Evolutionary conservation across 2,329 filamentous ascomycete genomes (phyloP).

Genomic region (Xylaria sp.): DNA sequence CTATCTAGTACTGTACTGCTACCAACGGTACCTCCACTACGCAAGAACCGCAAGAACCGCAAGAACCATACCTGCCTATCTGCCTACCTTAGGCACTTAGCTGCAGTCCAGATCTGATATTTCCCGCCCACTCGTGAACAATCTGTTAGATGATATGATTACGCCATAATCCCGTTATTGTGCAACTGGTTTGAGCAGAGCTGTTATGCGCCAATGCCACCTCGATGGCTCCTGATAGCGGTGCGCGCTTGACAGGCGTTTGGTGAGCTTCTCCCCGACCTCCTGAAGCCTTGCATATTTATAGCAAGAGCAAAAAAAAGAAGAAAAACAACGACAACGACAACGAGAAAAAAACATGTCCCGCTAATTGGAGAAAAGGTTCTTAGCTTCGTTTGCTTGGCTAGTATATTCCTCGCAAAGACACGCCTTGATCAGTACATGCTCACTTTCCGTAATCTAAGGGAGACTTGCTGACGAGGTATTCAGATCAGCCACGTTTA

Average conservation of each 20-base stretch:
- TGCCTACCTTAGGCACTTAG: no score
- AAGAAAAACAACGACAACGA: background rate
- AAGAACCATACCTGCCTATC: no score
- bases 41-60: no score
- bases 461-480: conserved; percentile 29
- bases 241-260: conserved; percentile 50
- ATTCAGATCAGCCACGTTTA: conserved; percentile 59
- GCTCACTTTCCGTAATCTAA: background rate
- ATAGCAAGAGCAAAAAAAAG: background rate
- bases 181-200: background rate
- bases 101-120: no score
- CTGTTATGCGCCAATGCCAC: conserved; percentile 22
- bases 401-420: conserved; percentile 58
- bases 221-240: conserved; percentile 49
- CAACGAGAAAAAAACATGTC: conserved; percentile 16
- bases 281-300: background rate
- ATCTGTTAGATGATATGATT: background rate
- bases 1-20: background rate
- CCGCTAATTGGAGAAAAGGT: conserved; percentile 48
- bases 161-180: background rate
- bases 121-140: background rate
- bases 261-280: conserved; percentile 47
- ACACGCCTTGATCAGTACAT: conserved; percentile 60
- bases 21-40: no score
- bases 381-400: conserved; percentile 60